Percentiles rank a stretch among this genome's conserved stretches.
phyloP scores from a whole-genome alignment of 2,329 filamentous ascomycete genomes.

The Colletotrichum melonis region DNA sequence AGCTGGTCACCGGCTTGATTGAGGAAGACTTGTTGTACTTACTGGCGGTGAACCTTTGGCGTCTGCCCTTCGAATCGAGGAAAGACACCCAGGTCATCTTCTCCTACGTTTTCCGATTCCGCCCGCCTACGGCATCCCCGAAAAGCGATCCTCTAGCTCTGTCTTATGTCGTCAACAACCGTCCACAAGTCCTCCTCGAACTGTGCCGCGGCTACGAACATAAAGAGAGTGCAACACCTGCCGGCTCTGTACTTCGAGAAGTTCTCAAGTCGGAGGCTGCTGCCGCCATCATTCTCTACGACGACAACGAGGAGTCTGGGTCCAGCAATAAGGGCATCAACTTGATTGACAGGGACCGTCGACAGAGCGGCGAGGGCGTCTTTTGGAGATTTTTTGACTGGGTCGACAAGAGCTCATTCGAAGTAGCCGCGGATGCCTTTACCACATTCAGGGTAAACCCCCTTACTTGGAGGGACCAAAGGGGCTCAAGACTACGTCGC shows the following conservation, averaged over 20 bases:
- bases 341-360: conserved; percentile 80
- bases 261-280: conserved; percentile 91
- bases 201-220: conserved; percentile 91
- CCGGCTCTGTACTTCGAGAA: conserved; percentile 89
- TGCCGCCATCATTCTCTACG: conserved; percentile 90
- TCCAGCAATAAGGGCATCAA: conserved; percentile 81
- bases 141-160: conserved; percentile 85
- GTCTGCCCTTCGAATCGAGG: conserved; percentile 92
- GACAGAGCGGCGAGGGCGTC: conserved; percentile 83
- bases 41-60: conserved; percentile 84
- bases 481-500: conserved; percentile 3
- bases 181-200: conserved; percentile 88
- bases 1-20: conserved; percentile 85
- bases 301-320: conserved; percentile 79
- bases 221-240: conserved; percentile 91
- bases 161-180: conserved; percentile 86
- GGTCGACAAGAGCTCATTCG: conserved; percentile 96
- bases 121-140: conserved; percentile 73
- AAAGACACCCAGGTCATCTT: conserved; percentile 97
- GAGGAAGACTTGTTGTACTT: conserved; percentile 90
- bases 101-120: conserved; percentile 93
- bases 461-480: not conserved
- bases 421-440: conserved; percentile 97
- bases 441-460: conserved; percentile 88
- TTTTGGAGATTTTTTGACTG: conserved; percentile 98